These are phyloP conservation scores for Verticillium klebahnii DNA, from an alignment of 2,329 filamentous ascomycete species.

Conservation along the genomic window DNA sequence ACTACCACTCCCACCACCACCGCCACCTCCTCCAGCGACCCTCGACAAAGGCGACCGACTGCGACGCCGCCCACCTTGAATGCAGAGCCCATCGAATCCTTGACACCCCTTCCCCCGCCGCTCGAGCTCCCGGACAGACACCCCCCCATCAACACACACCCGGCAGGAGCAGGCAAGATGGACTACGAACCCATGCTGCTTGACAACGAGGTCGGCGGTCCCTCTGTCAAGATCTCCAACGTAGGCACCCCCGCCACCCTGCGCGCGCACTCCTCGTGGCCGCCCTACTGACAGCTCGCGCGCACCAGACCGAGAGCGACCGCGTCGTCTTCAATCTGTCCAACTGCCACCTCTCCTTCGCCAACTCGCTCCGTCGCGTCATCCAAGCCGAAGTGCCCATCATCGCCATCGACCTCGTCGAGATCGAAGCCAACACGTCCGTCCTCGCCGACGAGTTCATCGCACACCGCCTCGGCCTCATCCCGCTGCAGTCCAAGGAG, in stretches of 20 bases:
- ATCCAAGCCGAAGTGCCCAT: slow-evolving; percentile 94
- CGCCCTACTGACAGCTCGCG: not conserved
- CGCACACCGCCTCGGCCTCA: slow-evolving; percentile 82
- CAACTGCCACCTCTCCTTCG: slow-evolving; percentile 84
- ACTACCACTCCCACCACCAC: not conserved
- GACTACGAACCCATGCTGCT: slow-evolving; percentile 58
- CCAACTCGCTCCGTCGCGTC: slow-evolving; percentile 85
- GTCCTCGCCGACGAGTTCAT: slow-evolving; percentile 96
- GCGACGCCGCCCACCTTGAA: not conserved
- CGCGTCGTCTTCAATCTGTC: slow-evolving; percentile 89
- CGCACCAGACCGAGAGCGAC: slow-evolving; percentile 64
- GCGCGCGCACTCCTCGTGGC: not conserved
- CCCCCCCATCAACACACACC: not conserved
- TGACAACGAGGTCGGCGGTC: slow-evolving; percentile 52
- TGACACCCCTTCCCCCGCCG: not conserved
- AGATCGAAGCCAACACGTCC: slow-evolving; percentile 90
- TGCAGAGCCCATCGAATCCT: not conserved
- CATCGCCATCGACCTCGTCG: slow-evolving; percentile 89
- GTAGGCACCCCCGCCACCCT: slow-evolving; percentile 29
- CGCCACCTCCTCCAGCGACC: not conserved
- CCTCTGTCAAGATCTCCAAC: slow-evolving; percentile 56
- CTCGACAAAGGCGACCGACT: not conserved
- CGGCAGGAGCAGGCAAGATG: slow-evolving; percentile 28
- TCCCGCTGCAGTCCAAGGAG: slow-evolving; percentile 81
- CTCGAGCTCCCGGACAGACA: not conserved